These are phyloP conservation scores for Babesia sp. DNA, from an alignment of 169 alveolate genomes.

Conservation along the genomic window DNA sequence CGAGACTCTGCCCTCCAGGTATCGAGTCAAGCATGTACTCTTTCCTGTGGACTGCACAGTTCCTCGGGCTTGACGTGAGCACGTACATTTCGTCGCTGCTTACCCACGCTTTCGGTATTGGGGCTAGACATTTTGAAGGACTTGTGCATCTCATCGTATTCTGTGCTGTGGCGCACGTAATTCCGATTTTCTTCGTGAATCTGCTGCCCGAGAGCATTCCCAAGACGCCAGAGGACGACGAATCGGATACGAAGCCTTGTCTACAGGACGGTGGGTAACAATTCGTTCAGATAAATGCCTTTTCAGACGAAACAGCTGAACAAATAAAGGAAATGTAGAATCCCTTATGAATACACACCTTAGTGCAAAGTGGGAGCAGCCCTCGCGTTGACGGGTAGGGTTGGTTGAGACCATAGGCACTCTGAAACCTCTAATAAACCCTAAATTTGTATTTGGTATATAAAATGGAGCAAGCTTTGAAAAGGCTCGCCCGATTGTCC, in stretches of 20 bases:
- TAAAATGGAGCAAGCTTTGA: constrained; percentile 72
- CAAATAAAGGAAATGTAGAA: background rate
- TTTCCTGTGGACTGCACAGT: constrained; percentile 77
- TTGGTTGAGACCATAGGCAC: background rate
- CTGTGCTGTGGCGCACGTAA: constrained; percentile 70
- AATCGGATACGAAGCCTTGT: constrained; percentile 21
- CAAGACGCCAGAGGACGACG: constrained; percentile 30
- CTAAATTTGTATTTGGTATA: background rate
- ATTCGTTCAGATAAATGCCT: background rate
- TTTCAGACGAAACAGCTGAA: background rate
- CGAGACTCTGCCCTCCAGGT: constrained; percentile 85
- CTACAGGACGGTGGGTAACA: constrained; percentile 7
- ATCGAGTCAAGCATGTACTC: constrained; percentile 86
- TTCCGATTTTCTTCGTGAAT: constrained; percentile 68
- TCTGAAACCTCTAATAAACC: background rate
- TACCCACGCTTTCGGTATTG: constrained; percentile 75
- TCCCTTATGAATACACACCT: background rate
- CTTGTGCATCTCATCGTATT: constrained; percentile 64
- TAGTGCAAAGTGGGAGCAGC: background rate
- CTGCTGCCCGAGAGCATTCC: constrained; percentile 68
- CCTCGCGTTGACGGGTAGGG: constrained; percentile 3
- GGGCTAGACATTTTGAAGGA: constrained; percentile 71
- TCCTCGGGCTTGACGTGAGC: constrained; percentile 81
- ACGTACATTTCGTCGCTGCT: constrained; percentile 77
- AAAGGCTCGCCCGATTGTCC: constrained; percentile 76